Conservation (phyloP, 768 basidiomycete genomes). For the Grammothele lineata region DNA sequence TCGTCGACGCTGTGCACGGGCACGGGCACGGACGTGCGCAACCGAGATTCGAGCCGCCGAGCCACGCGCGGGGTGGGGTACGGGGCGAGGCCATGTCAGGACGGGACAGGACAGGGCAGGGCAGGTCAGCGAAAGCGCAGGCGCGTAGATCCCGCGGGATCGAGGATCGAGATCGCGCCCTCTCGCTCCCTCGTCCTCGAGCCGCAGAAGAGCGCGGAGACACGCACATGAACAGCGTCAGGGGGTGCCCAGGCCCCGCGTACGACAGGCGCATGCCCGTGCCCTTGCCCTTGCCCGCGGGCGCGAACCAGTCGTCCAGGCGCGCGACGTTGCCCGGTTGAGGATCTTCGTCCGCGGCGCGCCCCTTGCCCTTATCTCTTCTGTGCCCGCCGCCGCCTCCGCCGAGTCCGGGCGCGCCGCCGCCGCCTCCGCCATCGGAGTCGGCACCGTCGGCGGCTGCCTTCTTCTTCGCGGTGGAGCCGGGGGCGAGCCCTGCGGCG, state of each 20-base stretch:
- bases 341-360: constrained; percentile 29
- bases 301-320: constrained; percentile 59
- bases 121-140: too few species aligned
- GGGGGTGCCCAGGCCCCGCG: constrained; percentile 69
- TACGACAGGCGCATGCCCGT: constrained; percentile 89
- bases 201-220: background rate
- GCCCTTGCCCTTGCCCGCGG: constrained; percentile 60
- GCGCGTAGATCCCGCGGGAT: background rate
- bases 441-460: constrained; percentile 45
- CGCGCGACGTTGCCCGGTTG: constrained; percentile 25
- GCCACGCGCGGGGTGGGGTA: too few species aligned
- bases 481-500: constrained; percentile 44
- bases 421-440: constrained; percentile 33
- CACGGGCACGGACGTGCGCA: too few species aligned
- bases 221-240: constrained; percentile 71
- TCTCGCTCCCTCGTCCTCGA: too few species aligned
- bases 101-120: too few species aligned
- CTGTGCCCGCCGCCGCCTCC: constrained; percentile 17
- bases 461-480: constrained; percentile 37
- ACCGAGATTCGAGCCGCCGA: too few species aligned
- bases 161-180: background rate
- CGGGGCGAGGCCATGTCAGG: too few species aligned
- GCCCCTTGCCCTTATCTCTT: constrained; percentile 24
- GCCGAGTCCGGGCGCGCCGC: too few species aligned
- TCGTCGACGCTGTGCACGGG: constrained; percentile 78